Evolutionary conservation across 2,329 filamentous ascomycete species (phyloP), one percentile per base, ranked within the genome.

Genomic region (Ophiosphaerella herpotricha): DNA sequence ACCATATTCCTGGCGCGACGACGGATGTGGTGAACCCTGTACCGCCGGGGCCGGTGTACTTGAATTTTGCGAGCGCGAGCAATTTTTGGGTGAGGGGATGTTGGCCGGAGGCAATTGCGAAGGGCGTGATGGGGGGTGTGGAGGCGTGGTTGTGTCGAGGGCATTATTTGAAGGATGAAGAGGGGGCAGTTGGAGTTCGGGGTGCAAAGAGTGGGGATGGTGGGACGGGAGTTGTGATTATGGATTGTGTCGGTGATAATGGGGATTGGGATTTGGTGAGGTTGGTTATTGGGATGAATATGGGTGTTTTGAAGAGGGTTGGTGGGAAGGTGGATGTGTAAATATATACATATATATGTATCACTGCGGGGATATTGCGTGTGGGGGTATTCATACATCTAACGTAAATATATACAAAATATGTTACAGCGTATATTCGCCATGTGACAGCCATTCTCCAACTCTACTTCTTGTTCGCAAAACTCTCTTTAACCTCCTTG

Each of bases 41-140:
- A 39, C 78, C 77, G 43, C 77, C 69, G 33, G 75, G 72, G 13
- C 90, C 91, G 1, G 82, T 97, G 60, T 96, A 89, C 64, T 78
- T 97, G 73, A 99, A 97, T 74, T 97, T 97, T 70, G 74, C 97
- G 55, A 91, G 83, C 60, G 94, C 88, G 1, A 93, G 88, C 72
- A 97, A 97, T 76, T 97, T 97, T 78, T 97, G 93, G 86, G 92
- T 90, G 58, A 80, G 87, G 1, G 85, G 84, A 47, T 96, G 91
- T 74, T 99, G 94, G 94, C 94, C 94, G 0, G 92, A 96, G 73
- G 87, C 84, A 66, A 90, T 99, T 70, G 93, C 94, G 1, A 87
- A 85, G 16, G 90, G 89, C 76, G 81, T 96, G 41, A 97, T 97
- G 76, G 89, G 92, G 14, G 85, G 87, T 2, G 82, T 81, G n/a